Percentiles rank a stretch among this genome's conserved stretches.
These are phyloP conservation scores for Cladophialophora chaetospira DNA, from an alignment of 2,329 filamentous ascomycete genomes.

Conservation along the genomic window DNA sequence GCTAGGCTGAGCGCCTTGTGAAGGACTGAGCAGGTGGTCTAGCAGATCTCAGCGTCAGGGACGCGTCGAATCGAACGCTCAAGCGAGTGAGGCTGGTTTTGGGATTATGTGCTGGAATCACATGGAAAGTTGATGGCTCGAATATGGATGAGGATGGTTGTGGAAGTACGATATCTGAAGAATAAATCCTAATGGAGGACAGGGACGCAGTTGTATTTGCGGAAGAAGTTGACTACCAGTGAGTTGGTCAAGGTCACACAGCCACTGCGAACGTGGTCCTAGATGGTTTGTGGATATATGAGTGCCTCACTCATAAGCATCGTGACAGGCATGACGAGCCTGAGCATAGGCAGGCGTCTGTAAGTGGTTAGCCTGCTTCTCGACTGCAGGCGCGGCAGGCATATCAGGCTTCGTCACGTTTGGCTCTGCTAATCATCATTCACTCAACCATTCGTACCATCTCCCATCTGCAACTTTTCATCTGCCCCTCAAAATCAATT, in stretches of 20 bases:
- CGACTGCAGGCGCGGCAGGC: no score
- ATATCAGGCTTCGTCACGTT: no score
- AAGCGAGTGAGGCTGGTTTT: slow-evolving; percentile 9
- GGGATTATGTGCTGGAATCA: slow-evolving; percentile 24
- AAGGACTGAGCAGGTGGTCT: no score
- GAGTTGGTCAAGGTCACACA: slow-evolving; percentile 21
- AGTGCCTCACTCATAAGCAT: no score
- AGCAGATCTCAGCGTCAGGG: neutral
- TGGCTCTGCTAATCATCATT: neutral
- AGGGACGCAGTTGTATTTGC: neutral
- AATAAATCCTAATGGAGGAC: neutral
- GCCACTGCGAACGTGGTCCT: slow-evolving; percentile 24
- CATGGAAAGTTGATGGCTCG: slow-evolving; percentile 19
- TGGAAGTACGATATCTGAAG: neutral
- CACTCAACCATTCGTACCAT: neutral
- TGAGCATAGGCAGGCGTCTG: slow-evolving; percentile 23
- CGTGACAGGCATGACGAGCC: no score
- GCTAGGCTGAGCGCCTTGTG: neutral
- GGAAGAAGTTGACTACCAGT: neutral
- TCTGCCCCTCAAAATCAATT: no score
- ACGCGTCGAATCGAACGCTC: neutral
- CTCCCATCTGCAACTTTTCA: no score
- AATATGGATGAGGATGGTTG: neutral
- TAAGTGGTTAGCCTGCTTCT: no score
- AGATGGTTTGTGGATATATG: slow-evolving; percentile 22